Percentiles rank a stretch among this genome's conserved stretches.
phyloP scores from a whole-genome alignment of 768 basidiomycete genomes.

The Termitomyces sp. region DNA sequence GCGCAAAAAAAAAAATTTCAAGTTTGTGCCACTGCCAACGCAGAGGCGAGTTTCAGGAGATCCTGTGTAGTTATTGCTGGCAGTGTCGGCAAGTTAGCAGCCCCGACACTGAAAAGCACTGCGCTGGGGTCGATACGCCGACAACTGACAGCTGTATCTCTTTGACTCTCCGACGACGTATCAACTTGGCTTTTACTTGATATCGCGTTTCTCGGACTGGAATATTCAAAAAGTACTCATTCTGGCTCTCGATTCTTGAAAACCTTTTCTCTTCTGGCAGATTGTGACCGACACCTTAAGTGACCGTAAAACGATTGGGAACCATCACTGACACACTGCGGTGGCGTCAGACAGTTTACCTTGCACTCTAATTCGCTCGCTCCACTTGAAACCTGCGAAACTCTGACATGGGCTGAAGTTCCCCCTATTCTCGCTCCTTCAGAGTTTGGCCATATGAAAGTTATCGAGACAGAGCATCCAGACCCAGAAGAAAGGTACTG shows the following conservation, averaged over 20 bases:
- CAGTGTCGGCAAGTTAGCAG: no score
- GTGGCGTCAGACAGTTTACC: not conserved
- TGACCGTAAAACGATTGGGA: not conserved
- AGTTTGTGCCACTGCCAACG: no score
- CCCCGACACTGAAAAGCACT: no score
- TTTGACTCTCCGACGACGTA: not conserved
- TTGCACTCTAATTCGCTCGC: not conserved
- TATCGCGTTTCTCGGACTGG: conserved; percentile 2
- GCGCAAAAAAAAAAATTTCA: not conserved
- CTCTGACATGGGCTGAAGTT: not conserved
- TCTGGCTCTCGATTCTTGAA: not conserved
- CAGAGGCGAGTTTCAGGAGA: no score
- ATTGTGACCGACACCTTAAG: not conserved
- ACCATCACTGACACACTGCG: not conserved
- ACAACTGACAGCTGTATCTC: not conserved
- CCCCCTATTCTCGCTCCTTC: no score
- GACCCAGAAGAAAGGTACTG: not conserved
- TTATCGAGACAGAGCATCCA: not conserved
- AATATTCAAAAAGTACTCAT: not conserved
- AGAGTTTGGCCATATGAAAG: not conserved
- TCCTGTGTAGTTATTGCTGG: no score
- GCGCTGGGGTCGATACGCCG: no score
- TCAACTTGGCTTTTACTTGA: not conserved
- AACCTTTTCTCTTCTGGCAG: not conserved
- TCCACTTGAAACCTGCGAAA: not conserved